These are phyloP conservation scores for Aspergillus sp. DNA, from an alignment of 2,329 filamentous ascomycete species.

Conservation along the genomic window DNA sequence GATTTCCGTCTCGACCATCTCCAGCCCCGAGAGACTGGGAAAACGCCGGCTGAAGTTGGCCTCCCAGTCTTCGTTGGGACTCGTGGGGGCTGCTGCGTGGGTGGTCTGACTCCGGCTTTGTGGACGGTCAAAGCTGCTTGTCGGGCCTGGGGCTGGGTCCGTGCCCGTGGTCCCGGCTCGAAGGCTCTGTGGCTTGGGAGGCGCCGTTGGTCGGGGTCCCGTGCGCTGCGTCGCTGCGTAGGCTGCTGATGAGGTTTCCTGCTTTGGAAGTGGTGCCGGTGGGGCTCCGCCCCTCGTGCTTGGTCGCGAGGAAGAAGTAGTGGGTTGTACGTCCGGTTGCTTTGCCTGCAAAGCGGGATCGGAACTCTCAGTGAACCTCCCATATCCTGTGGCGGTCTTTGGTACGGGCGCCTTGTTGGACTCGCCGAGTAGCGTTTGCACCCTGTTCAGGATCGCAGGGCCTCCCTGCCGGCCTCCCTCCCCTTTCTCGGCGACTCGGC, in stretches of 20 bases:
- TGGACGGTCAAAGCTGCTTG: constrained; percentile 28
- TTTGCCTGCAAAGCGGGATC: constrained; percentile 46
- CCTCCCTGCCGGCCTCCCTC: constrained; percentile 61
- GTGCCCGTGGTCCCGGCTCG: constrained; percentile 47
- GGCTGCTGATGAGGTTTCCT: constrained; percentile 27
- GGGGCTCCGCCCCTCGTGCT: constrained; percentile 29
- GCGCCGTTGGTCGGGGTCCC: constrained; percentile 55
- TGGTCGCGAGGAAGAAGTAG: constrained; percentile 23
- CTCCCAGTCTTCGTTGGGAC: constrained; percentile 63
- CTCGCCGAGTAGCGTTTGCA: constrained; percentile 81
- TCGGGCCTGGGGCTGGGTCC: constrained; percentile 28
- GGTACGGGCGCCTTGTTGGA: constrained; percentile 65
- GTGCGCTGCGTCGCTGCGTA: constrained; percentile 34
- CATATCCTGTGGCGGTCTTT: constrained; percentile 86
- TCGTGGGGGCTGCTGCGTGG: constrained; percentile 32
- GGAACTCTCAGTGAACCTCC: constrained; percentile 71
- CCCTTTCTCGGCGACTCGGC: constrained; percentile 69
- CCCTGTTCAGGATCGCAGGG: constrained; percentile 86
- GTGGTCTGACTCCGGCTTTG: constrained; percentile 24
- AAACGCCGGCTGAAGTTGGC: constrained; percentile 81
- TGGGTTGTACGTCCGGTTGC: constrained; percentile 33
- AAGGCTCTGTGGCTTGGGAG: constrained; percentile 65
- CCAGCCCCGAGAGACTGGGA: constrained; percentile 80
- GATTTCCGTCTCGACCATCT: constrained; percentile 80
- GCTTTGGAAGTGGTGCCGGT: constrained; percentile 17